Evolutionary conservation across 257 asterid species (phyloP).

Genomic region (Coffea eugenioides): DNA sequence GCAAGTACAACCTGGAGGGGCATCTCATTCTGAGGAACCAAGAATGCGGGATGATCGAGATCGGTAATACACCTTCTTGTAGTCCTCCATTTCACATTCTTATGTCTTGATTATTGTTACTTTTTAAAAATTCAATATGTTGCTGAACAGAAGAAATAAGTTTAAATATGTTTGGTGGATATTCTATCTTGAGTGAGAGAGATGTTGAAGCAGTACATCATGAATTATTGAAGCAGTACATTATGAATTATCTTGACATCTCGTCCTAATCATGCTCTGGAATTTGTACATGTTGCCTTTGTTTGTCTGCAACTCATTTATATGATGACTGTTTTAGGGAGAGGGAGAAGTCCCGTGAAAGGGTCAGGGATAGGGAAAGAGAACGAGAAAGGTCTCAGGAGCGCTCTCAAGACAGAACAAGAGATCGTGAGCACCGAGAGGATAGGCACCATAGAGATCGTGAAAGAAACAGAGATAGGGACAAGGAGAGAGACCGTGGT

Average conservation of each 20-base stretch:
- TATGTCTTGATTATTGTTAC: neutral
- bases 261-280: neutral
- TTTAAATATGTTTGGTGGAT: neutral
- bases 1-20: slow-evolving; percentile 71
- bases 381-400: slow-evolving; percentile 72
- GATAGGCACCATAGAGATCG: slow-evolving; percentile 89
- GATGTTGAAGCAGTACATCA: neutral
- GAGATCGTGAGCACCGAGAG: slow-evolving; percentile 84
- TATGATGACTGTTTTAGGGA: slow-evolving; percentile 37
- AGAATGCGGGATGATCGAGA: slow-evolving; percentile 71
- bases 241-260: neutral
- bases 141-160: neutral
- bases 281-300: neutral
- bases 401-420: slow-evolving; percentile 70
- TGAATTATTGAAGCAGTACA: neutral
- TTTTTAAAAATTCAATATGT: neutral
- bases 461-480: slow-evolving; percentile 67
- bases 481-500: slow-evolving; percentile 62
- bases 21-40: slow-evolving; percentile 91
- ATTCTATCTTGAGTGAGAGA: neutral
- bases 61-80: slow-evolving; percentile 36
- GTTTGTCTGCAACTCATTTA: neutral
- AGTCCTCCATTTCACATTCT: neutral
- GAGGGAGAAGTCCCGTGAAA: slow-evolving; percentile 87
- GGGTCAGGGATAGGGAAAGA: slow-evolving; percentile 64